Evolutionary conservation across 1,284 basidiomycete genomes (phyloP), one percentile per base, ranked within the genome.

Genomic region (Microbotryum intermedium): DNA sequence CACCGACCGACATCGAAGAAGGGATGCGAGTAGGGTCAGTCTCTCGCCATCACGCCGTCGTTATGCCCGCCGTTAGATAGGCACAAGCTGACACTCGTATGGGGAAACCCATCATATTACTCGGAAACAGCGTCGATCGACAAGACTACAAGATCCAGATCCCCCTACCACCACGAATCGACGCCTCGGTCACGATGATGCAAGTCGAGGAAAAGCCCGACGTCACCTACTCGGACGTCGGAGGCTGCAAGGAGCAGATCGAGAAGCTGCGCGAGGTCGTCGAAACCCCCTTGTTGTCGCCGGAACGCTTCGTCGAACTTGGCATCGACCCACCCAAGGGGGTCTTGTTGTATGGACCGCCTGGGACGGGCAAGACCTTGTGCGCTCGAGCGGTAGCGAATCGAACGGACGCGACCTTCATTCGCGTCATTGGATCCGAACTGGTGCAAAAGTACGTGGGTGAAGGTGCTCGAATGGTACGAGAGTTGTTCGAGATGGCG

Each of bases 141-240:
- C 93, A 87, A 70, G 97, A 97, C 76, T 99, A 99, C 75, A 93
- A 97, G 76, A 98, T 99, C 68, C 91, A 97, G 77, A 97, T 99
- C 67, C 95, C 95, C n/a, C 78, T 98, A n/a, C 95, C 95, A 48
- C 95, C 95, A 44, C 97, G 95, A 79, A 99, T 99, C 69, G 95
- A 99, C 75, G 92, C 95, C 4, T 95, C 92, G 0, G 95, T 99
- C 5, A 98, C 95, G 18, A 97, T 98, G 94, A 99, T 99, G 95
- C 94, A 98, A 77, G 94, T 98, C 50, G 94, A 98, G 76, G 94
- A 98, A 78, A 94, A 97, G 75, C 94, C 94, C 1, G 94, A 97
- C 72, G 91, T 98, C 53, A 97, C 94, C 3, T 98, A 98, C 74
- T 91, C 92, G 10, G 95, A 98, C 72, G 83, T 99, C 58, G 95